Percentiles rank a stretch among this genome's conserved stretches.
phyloP scores from a whole-genome alignment of 495 filamentous ascomycete species.

The Acidiella bohemica region DNA sequence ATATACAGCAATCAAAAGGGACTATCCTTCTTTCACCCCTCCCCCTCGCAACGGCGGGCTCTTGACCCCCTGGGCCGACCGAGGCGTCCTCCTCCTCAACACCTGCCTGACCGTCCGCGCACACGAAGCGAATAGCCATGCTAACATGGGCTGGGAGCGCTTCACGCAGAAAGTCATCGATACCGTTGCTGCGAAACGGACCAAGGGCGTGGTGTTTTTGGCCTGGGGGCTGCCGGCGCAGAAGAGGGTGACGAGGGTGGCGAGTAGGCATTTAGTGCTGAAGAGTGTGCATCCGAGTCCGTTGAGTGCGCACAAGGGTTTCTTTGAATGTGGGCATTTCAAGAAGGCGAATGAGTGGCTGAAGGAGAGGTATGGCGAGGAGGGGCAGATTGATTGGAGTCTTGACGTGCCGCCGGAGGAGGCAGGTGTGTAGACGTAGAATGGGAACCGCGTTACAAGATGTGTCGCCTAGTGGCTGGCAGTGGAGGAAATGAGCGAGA shows the following conservation, averaged over 20 bases:
- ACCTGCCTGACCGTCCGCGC: slow-evolving; percentile 84
- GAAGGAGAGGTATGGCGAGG: slow-evolving; percentile 56
- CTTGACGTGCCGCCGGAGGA: slow-evolving; percentile 38
- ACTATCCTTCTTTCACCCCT: slow-evolving; percentile 64
- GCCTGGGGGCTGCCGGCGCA: slow-evolving; percentile 81
- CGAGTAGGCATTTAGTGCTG: slow-evolving; percentile 59
- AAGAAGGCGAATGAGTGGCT: slow-evolving; percentile 85
- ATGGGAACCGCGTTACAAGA: too few relatives aligned
- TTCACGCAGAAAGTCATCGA: slow-evolving; percentile 89
- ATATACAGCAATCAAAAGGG: slow-evolving; percentile 69
- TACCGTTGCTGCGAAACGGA: slow-evolving; percentile 59
- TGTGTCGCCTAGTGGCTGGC: too few relatives aligned
- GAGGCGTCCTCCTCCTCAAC: slow-evolving; percentile 83
- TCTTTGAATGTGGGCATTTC: slow-evolving; percentile 71
- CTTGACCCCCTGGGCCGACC: slow-evolving; percentile 83
- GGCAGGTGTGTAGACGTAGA: slow-evolving; percentile 27
- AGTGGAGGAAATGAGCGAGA: too few relatives aligned
- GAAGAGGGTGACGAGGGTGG: slow-evolving; percentile 54
- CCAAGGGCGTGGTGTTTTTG: slow-evolving; percentile 76
- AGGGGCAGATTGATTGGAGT: slow-evolving; percentile 77
- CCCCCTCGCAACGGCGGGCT: slow-evolving; percentile 68
- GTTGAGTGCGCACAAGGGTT: slow-evolving; percentile 64
- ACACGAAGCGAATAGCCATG: slow-evolving; percentile 71
- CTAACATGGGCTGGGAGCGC: slow-evolving; percentile 74
- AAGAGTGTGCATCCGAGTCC: slow-evolving; percentile 85